Evolutionary conservation across 345 rosid species (phyloP), one percentile per base, ranked within the genome.

Genomic region (Citrus sinensis): DNA sequence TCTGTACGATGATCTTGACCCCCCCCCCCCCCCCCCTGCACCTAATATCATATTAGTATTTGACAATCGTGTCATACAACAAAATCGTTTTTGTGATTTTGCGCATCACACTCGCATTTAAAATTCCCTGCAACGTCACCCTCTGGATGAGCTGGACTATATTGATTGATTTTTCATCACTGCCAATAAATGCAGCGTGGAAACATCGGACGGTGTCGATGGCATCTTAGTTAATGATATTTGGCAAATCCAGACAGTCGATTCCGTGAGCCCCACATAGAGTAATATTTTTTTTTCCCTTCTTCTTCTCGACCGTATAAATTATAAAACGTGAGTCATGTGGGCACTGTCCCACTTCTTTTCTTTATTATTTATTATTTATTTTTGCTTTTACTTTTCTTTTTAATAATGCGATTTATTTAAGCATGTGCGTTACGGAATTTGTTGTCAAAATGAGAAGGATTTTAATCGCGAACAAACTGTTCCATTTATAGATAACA

Each of bases 121-220:
- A 4, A 8, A 1, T 37, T 58, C 67, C 25, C 9, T 1, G 27
- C 10, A 13, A 13, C 7, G 34, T 56, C 64, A n/a, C 76, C 9
- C 40, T 27, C 17, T 1, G 1, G 27, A 22, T 32, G 63, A 64
- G 71, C 63, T 75, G 78, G 71, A 22, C 22, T 62, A 74, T 1
- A 22, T 75, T 46, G 14, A 70, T 70, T 3, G 39, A 70, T 58
- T 7, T 6, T 51, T 71, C 29, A 54, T 51, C 19, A 19, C 5
- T 54, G 27, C 19, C 17, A 9, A 4, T 29, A 72, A 78, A 32
- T 32, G 34, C 85, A 86, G 63, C 78, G 46, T 22, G 71, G 79
- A 65, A 82, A 65, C 87, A 84, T 87, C 85, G 79, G 86, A 82
- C 86, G 83, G 81, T 79, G 71, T 81, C 83, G 60, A 60, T 68